Evolutionary conservation across 257 asterid genomes (phyloP).

Genomic region (Forsythia suspensa): DNA sequence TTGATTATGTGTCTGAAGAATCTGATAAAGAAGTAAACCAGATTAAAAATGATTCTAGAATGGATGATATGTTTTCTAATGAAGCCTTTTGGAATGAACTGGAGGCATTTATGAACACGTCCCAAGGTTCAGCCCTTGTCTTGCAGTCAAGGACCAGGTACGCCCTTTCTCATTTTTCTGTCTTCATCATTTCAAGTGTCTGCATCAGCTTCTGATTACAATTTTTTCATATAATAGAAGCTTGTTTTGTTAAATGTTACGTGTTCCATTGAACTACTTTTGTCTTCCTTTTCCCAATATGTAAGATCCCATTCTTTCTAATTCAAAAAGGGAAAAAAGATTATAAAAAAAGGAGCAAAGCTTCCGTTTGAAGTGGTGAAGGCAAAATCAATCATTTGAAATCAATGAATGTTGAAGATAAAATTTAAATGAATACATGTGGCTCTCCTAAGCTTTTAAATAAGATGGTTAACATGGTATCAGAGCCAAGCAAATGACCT

Average conservation of each 20-base stretch:
- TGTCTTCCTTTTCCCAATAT: neutral
- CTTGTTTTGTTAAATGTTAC: neutral
- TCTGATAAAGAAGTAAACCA: slow-evolving; percentile 27
- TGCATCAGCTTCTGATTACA: slow-evolving; percentile 1
- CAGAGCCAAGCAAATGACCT: neutral
- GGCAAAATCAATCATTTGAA: neutral
- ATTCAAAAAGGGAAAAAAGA: neutral
- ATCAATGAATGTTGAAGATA: too few relatives aligned
- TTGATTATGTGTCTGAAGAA: slow-evolving; percentile 30
- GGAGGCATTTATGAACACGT: slow-evolving; percentile 48
- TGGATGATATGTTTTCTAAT: slow-evolving; percentile 40
- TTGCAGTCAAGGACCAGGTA: slow-evolving; percentile 71
- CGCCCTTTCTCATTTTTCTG: neutral
- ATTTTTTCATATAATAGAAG: neutral
- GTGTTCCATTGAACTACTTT: slow-evolving; percentile 6
- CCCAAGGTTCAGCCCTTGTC: slow-evolving; percentile 45
- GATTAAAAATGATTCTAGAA: slow-evolving; percentile 20
- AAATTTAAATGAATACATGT: too few relatives aligned
- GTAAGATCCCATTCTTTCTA: neutral
- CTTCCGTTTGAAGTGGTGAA: too few relatives aligned
- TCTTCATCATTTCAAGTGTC: slow-evolving; percentile 8
- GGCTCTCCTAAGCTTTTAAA: too few relatives aligned
- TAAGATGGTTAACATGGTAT: too few relatives aligned
- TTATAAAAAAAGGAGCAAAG: neutral
- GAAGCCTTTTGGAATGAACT: slow-evolving; percentile 74